Percentiles rank a stretch among this genome's conserved stretches.
These are phyloP conservation scores for Trichoderma sp. DNA, from an alignment of 2,329 filamentous ascomycete species.

Conservation along the genomic window DNA sequence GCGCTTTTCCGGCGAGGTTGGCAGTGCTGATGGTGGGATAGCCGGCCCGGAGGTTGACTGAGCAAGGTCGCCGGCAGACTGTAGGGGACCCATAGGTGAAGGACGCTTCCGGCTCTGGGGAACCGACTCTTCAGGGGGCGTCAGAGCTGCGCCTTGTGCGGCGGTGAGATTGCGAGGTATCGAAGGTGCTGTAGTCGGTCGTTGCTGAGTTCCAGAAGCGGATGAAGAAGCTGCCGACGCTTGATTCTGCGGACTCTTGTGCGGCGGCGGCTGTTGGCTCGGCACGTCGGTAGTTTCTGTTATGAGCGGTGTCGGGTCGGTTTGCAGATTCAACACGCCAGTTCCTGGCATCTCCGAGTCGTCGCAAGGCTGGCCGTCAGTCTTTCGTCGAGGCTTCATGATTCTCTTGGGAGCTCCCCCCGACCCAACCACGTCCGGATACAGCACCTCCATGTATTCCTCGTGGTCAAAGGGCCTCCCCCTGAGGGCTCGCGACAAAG, in stretches of 20 bases:
- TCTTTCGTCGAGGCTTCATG: constrained; percentile 53
- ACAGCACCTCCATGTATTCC: constrained; percentile 59
- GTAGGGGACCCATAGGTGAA: constrained; percentile 25
- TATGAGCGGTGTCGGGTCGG: constrained; percentile 31
- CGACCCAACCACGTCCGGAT: constrained; percentile 59
- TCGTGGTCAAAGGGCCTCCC: constrained; percentile 60
- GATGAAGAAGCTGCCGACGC: constrained; percentile 30
- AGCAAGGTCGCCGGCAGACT: not conserved
- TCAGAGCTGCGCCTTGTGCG: constrained; percentile 47
- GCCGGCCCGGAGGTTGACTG: constrained; percentile 17
- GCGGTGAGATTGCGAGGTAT: constrained; percentile 40
- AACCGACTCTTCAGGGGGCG: constrained; percentile 53
- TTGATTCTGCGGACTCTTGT: constrained; percentile 28
- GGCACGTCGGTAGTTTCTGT: constrained; percentile 29
- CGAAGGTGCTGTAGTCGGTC: constrained; percentile 35
- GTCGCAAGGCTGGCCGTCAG: constrained; percentile 46
- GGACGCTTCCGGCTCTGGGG: constrained; percentile 46
- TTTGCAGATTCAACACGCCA: constrained; percentile 45
- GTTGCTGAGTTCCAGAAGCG: constrained; percentile 27
- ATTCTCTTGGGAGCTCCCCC: constrained; percentile 59
- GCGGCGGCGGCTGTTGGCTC: constrained; percentile 25
- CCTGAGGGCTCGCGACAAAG: constrained; percentile 55
- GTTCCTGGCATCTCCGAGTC: constrained; percentile 50
- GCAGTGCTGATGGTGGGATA: constrained; percentile 34
- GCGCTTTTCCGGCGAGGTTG: constrained; percentile 34